Evolutionary conservation across 371 early-diverging fungal species (phyloP).

Genomic region (Saksenaea oblongispora): DNA sequence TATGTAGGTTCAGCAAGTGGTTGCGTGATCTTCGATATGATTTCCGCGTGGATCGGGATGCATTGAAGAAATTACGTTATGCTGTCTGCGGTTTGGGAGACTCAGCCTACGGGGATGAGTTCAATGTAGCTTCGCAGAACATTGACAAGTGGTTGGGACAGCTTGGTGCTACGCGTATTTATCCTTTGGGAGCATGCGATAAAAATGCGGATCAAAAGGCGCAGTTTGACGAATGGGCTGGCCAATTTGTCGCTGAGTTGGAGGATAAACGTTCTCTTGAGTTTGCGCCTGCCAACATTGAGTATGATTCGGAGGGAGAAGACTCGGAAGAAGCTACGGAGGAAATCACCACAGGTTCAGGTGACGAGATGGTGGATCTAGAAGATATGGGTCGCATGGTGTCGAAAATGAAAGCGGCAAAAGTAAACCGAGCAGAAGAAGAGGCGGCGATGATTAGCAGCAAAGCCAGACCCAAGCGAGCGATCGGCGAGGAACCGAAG

Average conservation of each 20-base stretch:
- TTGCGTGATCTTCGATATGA: slow-evolving; percentile 70
- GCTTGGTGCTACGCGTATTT: slow-evolving; percentile 72
- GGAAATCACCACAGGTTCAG: slow-evolving; percentile 35
- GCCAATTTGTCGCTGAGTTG: slow-evolving; percentile 49
- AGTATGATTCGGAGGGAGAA: slow-evolving; percentile 60
- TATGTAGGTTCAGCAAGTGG: slow-evolving; percentile 52
- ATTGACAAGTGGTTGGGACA: slow-evolving; percentile 69
- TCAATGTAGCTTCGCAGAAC: slow-evolving; percentile 58
- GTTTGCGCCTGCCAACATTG: slow-evolving; percentile 48
- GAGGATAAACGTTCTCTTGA: slow-evolving; percentile 45
- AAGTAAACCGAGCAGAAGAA: slow-evolving; percentile 55
- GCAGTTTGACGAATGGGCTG: slow-evolving; percentile 58
- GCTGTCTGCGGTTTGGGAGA: slow-evolving; percentile 80
- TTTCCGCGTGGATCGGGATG: slow-evolving; percentile 65
- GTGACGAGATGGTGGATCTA: slow-evolving; percentile 72
- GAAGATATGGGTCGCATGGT: slow-evolving; percentile 78
- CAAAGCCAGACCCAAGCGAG: slow-evolving; percentile 53
- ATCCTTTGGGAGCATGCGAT: slow-evolving; percentile 69
- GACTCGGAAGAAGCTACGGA: slow-evolving; percentile 41
- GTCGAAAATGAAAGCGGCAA: slow-evolving; percentile 57
- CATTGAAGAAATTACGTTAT: slow-evolving; percentile 61
- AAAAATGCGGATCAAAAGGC: slow-evolving; percentile 63
- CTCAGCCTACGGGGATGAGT: slow-evolving; percentile 71
- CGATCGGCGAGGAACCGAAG: slow-evolving; percentile 20
- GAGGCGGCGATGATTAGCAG: slow-evolving; percentile 54